Conservation (phyloP, 2,329 filamentous ascomycete genomes). For the Parastagonospora nodorum region DNA sequence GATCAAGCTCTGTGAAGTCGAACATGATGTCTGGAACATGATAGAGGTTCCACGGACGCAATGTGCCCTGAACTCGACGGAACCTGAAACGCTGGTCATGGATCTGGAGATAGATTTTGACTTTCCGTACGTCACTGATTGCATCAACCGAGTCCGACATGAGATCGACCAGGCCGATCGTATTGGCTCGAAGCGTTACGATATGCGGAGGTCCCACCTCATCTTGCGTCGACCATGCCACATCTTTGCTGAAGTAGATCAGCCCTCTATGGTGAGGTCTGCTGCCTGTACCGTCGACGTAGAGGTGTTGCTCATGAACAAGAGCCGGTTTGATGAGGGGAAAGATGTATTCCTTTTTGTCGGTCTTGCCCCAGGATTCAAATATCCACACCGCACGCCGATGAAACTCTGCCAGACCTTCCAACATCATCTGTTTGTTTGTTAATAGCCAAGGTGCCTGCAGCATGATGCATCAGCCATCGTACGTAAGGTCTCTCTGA, state of each 20-base stretch:
- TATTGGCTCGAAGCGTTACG: neutral
- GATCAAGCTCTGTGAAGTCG: conserved; percentile 1
- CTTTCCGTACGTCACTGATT: neutral
- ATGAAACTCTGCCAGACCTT: conserved; percentile 2
- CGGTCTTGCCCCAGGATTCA: no score
- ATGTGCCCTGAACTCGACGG: no score
- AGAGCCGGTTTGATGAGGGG: neutral
- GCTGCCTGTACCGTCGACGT: neutral
- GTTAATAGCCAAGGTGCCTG: conserved; percentile 1
- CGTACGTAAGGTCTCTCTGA: no score
- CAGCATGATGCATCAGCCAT: neutral
- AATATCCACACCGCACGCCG: neutral
- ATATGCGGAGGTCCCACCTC: neutral
- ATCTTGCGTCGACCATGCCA: neutral
- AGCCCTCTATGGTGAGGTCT: neutral
- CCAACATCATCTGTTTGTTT: conserved; percentile 1
- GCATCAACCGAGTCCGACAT: neutral
- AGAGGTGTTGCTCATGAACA: neutral
- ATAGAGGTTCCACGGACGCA: neutral
- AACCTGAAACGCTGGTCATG: no score
- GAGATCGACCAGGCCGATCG: neutral
- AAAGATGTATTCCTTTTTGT: neutral
- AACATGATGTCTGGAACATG: neutral
- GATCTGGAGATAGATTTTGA: neutral
- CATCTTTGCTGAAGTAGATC: neutral